Evolutionary conservation across 257 asterid species (phyloP).

Genomic region (Solanum pinnatisectum): DNA sequence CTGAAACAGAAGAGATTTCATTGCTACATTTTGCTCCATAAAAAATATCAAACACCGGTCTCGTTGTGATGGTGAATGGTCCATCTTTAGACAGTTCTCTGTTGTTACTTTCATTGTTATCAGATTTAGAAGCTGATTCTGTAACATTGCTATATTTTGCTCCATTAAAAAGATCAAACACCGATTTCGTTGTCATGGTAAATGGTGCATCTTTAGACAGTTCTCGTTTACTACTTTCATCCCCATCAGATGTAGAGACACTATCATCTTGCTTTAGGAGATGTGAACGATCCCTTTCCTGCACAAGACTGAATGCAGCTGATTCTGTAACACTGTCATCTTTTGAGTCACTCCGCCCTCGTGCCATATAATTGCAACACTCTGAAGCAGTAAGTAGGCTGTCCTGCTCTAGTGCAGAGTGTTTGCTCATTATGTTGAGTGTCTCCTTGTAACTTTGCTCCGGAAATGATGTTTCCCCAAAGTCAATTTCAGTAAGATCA

Average conservation of each 20-base stretch:
- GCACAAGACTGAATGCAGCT: background rate
- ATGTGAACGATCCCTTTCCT: background rate
- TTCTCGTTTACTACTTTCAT: background rate
- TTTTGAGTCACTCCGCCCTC: slow-evolving; percentile 6
- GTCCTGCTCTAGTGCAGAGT: slow-evolving; percentile 14
- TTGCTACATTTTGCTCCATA: slow-evolving; percentile 17
- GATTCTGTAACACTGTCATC: background rate
- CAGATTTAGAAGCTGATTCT: background rate
- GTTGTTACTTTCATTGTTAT: background rate
- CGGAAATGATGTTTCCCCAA: slow-evolving; percentile 44
- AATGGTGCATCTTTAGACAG: slow-evolving; percentile 7
- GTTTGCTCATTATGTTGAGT: slow-evolving; percentile 16
- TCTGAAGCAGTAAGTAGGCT: slow-evolving; percentile 8
- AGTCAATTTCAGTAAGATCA: slow-evolving; percentile 24
- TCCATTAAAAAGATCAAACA: slow-evolving; percentile 15
- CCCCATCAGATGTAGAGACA: background rate
- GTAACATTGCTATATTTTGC: background rate
- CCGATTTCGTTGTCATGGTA: background rate
- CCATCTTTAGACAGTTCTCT: slow-evolving; percentile 5
- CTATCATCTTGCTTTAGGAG: slow-evolving; percentile 7
- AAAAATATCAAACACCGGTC: slow-evolving; percentile 1
- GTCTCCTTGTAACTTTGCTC: slow-evolving; percentile 40
- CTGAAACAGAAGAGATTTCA: slow-evolving; percentile 15
- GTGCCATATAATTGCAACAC: slow-evolving; percentile 26
- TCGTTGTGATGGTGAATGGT: background rate